Percentiles rank a stretch among this genome's conserved stretches.
Conservation (phyloP, 2,329 filamentous ascomycete species). For the Botryotinia narcissicola region DNA sequence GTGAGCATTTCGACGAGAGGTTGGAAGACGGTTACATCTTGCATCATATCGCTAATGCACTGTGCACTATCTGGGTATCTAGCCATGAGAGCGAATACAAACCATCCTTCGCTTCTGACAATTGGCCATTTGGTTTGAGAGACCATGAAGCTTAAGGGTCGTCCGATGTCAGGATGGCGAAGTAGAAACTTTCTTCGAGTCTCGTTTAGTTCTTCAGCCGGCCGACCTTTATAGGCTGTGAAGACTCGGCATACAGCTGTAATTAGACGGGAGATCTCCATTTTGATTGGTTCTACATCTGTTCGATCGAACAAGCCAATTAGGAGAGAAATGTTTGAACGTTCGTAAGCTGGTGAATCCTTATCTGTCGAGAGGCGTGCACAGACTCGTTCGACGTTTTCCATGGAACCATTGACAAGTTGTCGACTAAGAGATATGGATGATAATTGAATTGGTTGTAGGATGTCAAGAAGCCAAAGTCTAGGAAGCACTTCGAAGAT, state of each 20-base stretch:
- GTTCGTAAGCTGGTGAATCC: slow-evolving; percentile 38
- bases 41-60: slow-evolving; percentile 46
- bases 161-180: slow-evolving; percentile 35
- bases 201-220: slow-evolving; percentile 39
- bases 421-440: slow-evolving; percentile 57
- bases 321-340: slow-evolving; percentile 42
- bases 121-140: slow-evolving; percentile 58
- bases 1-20: slow-evolving; percentile 50
- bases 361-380: slow-evolving; percentile 41
- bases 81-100: slow-evolving; percentile 60
- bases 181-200: slow-evolving; percentile 37
- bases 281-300: slow-evolving; percentile 54
- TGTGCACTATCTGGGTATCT: slow-evolving; percentile 50
- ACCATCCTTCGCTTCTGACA: slow-evolving; percentile 60
- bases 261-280: slow-evolving; percentile 57
- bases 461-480: slow-evolving; percentile 52
- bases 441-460: slow-evolving; percentile 58
- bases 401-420: slow-evolving; percentile 51
- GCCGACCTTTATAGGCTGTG: slow-evolving; percentile 43
- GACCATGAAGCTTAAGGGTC: slow-evolving; percentile 51
- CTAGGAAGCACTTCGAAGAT: slow-evolving; percentile 53
- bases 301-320: slow-evolving; percentile 44
- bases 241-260: slow-evolving; percentile 54
- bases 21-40: slow-evolving; percentile 44
- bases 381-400: slow-evolving; percentile 53